phyloP scores from a whole-genome alignment of 352 stramenopile species.

The Phytophthora megakarya region DNA sequence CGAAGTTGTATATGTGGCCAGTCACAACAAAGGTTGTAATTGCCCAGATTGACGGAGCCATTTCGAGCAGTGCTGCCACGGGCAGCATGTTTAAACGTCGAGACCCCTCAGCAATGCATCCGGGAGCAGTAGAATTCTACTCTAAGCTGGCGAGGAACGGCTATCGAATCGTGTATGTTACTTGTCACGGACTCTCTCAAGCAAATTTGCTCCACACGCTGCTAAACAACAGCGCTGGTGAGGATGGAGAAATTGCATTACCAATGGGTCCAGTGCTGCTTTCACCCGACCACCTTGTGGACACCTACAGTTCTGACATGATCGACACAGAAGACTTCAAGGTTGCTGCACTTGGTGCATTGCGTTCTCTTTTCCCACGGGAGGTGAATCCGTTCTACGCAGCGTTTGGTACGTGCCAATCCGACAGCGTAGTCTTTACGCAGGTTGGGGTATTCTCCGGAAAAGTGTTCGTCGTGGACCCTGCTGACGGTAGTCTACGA shows the following conservation, averaged over 20 bases:
- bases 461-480: constrained; percentile 76
- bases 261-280: constrained; percentile 77
- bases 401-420: constrained; percentile 70
- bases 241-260: constrained; percentile 36
- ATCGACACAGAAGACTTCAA: constrained; percentile 71
- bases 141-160: constrained; percentile 66
- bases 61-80: constrained; percentile 49
- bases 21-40: constrained; percentile 79
- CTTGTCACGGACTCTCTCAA: constrained; percentile 61
- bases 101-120: constrained; percentile 49
- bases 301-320: constrained; percentile 42
- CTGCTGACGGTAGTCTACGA: constrained; percentile 54
- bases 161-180: constrained; percentile 85
- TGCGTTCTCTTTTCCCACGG: constrained; percentile 70
- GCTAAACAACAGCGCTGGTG: constrained; percentile 28
- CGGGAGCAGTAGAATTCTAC: constrained; percentile 80
- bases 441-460: constrained; percentile 78
- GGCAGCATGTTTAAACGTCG: constrained; percentile 55
- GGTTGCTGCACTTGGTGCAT: constrained; percentile 58
- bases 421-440: constrained; percentile 62
- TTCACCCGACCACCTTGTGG: constrained; percentile 64
- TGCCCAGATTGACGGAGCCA: constrained; percentile 81
- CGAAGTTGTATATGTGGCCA: constrained; percentile 77
- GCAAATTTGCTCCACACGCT: constrained; percentile 56
- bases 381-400: constrained; percentile 87